Base-by-base conservation (phyloP, 2,329 filamentous ascomycete genomes). In the Scopulariopsis brevicaulis region DNA sequence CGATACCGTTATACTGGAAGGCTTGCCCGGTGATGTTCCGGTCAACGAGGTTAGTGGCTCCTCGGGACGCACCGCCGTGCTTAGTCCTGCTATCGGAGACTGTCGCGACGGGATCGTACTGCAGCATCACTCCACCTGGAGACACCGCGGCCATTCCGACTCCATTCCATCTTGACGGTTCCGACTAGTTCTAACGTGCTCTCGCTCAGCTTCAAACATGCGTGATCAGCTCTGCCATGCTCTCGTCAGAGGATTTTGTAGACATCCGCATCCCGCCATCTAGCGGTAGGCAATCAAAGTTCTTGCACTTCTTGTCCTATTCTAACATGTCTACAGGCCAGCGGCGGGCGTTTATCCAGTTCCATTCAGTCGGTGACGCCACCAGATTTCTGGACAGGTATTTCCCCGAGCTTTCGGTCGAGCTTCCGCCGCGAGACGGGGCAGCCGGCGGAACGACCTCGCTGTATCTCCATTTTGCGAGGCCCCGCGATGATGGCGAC, bases 1-100 rank as follows among this genome's bases (percentile, higher is more conserved):
- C 62, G 73, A 78, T 61, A 80, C 77, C 37, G 71, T 83, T 56
- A 80, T 83, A 57, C 69, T 83, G 51, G 80, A 83, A 64, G 78
- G 79, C 57, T 63, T 83, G 58, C 77, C 78, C 35, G 66, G 70
- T 59, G 74, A 74, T 58, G 70, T 80, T 60, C 75, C 76, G 59
- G 71, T 77, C 67, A 72, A 73, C 66, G 77, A 81, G 70, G 79
- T 82, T 74, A 69, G 77, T n/a, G 32, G 22, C n/a, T 40, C 12
- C 12, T 24, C 46, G 46, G 46, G 46, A 50, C 20, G 11, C n/a
- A 24, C 3, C 8, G 24, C n/a, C 4, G 20, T 24, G 46, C 12
- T 24, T 24, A n/a, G 20, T 24, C 8, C 22, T 22, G 20, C 3
- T 24, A 3, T 22, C 46, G 46, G 20, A 20, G 20, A n/a, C 20